Percentiles rank a stretch among this genome's conserved stretches.
phyloP scores from a whole-genome alignment of 2,329 filamentous ascomycete genomes.

The Claviceps sorghi region DNA sequence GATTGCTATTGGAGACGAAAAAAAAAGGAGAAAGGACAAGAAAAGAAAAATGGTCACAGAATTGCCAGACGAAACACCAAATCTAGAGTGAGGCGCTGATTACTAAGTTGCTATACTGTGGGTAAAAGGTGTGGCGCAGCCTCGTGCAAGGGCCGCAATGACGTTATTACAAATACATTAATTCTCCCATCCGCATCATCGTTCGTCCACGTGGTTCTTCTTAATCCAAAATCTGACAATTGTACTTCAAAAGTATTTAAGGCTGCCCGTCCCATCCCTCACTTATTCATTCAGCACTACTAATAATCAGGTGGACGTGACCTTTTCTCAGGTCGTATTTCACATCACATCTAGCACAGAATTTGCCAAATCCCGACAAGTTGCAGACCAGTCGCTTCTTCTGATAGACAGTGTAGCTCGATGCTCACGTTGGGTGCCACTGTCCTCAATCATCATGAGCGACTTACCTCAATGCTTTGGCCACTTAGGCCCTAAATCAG shows the following conservation, averaged over 20 bases:
- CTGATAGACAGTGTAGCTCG: not conserved
- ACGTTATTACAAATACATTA: constrained; percentile 1
- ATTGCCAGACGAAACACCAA: no score
- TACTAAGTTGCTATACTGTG: no score
- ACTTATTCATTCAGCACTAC: not conserved
- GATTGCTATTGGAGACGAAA: no score
- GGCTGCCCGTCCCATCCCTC: not conserved
- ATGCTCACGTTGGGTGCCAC: not conserved
- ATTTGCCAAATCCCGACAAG: not conserved
- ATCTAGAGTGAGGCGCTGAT: no score
- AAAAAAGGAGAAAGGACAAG: no score
- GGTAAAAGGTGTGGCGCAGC: not conserved
- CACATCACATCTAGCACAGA: not conserved
- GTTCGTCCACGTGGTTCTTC: not conserved
- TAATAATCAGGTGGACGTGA: not conserved
- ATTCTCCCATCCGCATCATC: not conserved
- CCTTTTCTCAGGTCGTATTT: not conserved
- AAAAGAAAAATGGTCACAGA: no score
- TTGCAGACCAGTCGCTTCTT: not conserved
- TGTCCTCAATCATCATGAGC: not conserved
- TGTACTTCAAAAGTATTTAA: not conserved
- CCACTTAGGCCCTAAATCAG: not conserved
- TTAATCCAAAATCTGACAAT: not conserved
- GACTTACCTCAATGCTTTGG: not conserved
- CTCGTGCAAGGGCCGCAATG: not conserved